Conservation (phyloP, 257 asterid genomes). For the Ophiorrhiza pumila region DNA sequence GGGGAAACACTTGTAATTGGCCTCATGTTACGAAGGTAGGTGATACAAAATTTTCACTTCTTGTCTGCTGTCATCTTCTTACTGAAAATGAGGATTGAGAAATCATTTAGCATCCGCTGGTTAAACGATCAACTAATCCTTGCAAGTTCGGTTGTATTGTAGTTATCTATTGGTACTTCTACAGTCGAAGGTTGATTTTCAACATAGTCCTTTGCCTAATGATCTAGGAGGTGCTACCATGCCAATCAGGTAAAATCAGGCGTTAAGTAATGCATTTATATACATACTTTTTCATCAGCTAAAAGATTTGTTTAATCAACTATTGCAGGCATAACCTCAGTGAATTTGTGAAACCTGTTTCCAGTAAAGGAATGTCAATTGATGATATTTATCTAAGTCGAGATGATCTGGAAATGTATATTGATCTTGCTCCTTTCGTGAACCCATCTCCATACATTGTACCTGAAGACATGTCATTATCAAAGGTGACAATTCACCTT, state of each 20-base stretch:
- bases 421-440: constrained; percentile 87
- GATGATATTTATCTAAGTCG: constrained; percentile 73
- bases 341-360: constrained; percentile 93
- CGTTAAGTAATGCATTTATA: neutral
- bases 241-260: constrained; percentile 62
- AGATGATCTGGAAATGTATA: constrained; percentile 94
- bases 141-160: constrained; percentile 30
- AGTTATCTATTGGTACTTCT: constrained; percentile 93
- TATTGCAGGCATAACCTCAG: constrained; percentile 80
- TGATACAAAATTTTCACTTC: constrained; percentile 11
- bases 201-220: constrained; percentile 79
- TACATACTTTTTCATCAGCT: neutral
- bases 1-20: constrained; percentile 98
- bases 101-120: neutral
- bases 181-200: constrained; percentile 95
- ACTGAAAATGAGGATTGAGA: constrained; percentile 1
- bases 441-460: constrained; percentile 94
- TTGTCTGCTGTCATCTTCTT: constrained; percentile 6
- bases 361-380: constrained; percentile 78
- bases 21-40: constrained; percentile 81
- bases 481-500: constrained; percentile 52
- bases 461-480: constrained; percentile 96
- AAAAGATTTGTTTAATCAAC: constrained; percentile 14
- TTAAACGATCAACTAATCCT: neutral
- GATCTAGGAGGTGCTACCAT: constrained; percentile 69